Conservation (phyloP, 306 rosid genomes). For the Rubus idaeus region DNA sequence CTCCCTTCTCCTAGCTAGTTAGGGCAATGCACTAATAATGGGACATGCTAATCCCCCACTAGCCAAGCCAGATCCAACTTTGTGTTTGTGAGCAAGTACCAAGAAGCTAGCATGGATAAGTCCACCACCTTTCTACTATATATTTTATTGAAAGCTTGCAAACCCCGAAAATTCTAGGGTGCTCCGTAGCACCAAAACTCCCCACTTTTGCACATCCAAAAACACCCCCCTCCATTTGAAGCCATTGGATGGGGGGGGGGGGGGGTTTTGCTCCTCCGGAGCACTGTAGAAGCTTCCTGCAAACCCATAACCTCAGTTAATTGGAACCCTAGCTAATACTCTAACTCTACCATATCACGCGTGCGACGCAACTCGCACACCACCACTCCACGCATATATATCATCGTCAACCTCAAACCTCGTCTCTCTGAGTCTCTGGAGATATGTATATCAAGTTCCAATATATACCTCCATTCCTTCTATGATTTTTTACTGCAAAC, state of each 20-base stretch:
- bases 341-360: not conserved
- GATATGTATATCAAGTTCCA: not conserved
- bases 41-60: not conserved
- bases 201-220: no score
- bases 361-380: slow-evolving; percentile 2
- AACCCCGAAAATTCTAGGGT: no score
- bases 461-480: not conserved
- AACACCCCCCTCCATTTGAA: no score
- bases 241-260: no score
- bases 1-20: not conserved
- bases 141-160: not conserved
- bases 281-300: no score
- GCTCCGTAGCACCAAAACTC: no score
- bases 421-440: not conserved
- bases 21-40: not conserved
- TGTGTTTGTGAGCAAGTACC: not conserved
- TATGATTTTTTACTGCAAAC: not conserved
- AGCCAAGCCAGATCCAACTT: not conserved
- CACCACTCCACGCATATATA: not conserved
- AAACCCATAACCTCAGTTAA: no score
- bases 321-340: no score
- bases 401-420: slow-evolving; percentile 5
- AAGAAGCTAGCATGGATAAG: not conserved
- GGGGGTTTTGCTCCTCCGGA: no score
- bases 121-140: not conserved